These are phyloP conservation scores for Fusarium hainanense DNA, from an alignment of 2,329 filamentous ascomycete genomes.

Conservation along the genomic window DNA sequence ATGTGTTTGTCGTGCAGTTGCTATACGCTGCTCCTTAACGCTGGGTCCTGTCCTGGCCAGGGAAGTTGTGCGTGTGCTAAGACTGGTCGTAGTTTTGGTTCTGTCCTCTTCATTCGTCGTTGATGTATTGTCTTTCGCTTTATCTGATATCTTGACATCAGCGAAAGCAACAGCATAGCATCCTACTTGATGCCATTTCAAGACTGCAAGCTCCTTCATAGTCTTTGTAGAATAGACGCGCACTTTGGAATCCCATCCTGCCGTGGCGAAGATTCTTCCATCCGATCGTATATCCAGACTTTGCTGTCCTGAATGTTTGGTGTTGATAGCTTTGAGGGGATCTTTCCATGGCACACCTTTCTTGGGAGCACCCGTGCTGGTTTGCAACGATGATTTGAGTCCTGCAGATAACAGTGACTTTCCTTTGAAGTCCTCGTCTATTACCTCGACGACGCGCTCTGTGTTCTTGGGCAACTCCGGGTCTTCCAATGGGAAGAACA, in stretches of 20 bases:
- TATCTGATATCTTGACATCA: slow-evolving; percentile 46
- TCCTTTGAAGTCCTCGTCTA: slow-evolving; percentile 26
- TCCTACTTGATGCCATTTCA: slow-evolving; percentile 94
- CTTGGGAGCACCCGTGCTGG: slow-evolving; percentile 10
- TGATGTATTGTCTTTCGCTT: not conserved
- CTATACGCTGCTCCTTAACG: slow-evolving; percentile 72
- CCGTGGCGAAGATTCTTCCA: slow-evolving; percentile 85
- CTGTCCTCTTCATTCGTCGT: not conserved
- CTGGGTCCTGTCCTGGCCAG: slow-evolving; percentile 32
- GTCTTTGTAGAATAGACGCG: slow-evolving; percentile 84
- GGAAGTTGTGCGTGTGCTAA: not conserved
- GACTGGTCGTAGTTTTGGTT: not conserved
- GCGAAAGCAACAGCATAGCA: slow-evolving; percentile 86
- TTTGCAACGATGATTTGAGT: slow-evolving; percentile 13
- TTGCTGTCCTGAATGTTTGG: slow-evolving; percentile 92
- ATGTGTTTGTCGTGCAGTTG: slow-evolving; percentile 76
- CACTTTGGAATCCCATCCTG: slow-evolving; percentile 88
- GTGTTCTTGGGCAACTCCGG: slow-evolving; percentile 2
- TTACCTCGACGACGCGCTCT: slow-evolving; percentile 45
- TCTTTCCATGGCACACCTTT: slow-evolving; percentile 52
- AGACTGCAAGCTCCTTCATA: slow-evolving; percentile 86
- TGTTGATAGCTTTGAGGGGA: slow-evolving; percentile 73
- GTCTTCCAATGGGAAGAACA: slow-evolving; percentile 27
- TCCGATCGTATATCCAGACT: slow-evolving; percentile 81
- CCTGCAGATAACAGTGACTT: slow-evolving; percentile 44